phyloP scores from a whole-genome alignment of 129 eudicot species.

The Erigeron canadensis region DNA sequence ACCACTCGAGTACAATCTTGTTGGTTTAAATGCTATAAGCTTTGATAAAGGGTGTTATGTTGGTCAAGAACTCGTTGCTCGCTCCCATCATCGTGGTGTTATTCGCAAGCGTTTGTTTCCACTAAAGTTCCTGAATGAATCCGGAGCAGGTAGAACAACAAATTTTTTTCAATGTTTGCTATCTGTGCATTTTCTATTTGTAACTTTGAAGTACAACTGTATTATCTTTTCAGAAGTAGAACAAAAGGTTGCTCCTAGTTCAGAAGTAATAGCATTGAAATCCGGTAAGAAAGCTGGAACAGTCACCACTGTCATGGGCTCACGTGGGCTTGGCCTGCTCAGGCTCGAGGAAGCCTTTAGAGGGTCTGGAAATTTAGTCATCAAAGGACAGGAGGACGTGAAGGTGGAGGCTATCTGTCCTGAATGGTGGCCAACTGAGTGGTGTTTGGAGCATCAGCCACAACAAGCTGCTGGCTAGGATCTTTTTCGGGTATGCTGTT shows the following conservation, averaged over 20 bases:
- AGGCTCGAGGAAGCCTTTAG: conserved; percentile 81
- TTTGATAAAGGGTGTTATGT: conserved; percentile 93
- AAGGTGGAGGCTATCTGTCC: conserved; percentile 65
- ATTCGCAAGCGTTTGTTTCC: conserved; percentile 84
- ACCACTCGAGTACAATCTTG: conserved; percentile 89
- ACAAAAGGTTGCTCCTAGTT: conserved; percentile 60
- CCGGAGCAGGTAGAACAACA: conserved; percentile 51
- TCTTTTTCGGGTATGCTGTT: background rate
- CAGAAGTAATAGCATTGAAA: conserved; percentile 44
- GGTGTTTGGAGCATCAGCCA: conserved; percentile 52
- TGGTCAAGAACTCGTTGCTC: conserved; percentile 92
- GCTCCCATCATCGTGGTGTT: conserved; percentile 88
- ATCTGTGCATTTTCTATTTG: background rate
- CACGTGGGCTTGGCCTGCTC: conserved; percentile 68
- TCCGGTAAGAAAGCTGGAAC: conserved; percentile 73
- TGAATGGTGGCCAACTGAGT: conserved; percentile 87
- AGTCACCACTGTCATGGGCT: conserved; percentile 74
- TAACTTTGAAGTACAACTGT: background rate
- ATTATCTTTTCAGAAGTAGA: conserved; percentile 51
- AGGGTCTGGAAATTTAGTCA: conserved; percentile 40
- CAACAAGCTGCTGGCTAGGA: conserved; percentile 45
- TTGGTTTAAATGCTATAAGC: conserved; percentile 87
- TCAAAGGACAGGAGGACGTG: conserved; percentile 73
- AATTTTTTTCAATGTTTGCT: background rate
- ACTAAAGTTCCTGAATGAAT: conserved; percentile 53